phyloP scores from a whole-genome alignment of 2,329 filamentous ascomycete genomes.

The Cladosporium phlei region DNA sequence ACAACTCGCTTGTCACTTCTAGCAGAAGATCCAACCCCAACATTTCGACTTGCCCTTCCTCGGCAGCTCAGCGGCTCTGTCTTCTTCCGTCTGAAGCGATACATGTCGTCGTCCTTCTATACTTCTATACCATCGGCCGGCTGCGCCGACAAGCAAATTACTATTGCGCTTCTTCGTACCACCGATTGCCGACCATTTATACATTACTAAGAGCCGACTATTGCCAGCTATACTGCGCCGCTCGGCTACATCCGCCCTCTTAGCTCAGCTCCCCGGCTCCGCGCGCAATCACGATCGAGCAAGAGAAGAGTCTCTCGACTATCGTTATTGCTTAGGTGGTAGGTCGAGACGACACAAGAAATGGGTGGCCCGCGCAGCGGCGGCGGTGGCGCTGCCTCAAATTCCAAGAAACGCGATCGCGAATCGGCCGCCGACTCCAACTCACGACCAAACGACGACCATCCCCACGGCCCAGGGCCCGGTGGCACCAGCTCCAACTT shows the following conservation, averaged over 20 bases:
- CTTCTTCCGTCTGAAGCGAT: no score
- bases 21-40: no score
- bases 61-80: no score
- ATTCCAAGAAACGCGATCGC: conserved; percentile 11
- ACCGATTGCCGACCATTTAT: no score
- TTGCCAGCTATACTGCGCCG: neutral
- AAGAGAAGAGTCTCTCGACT: no score
- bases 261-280: conserved; percentile 6
- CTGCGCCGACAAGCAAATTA: neutral
- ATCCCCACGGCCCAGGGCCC: conserved; percentile 9
- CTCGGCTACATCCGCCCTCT: conserved; percentile 3
- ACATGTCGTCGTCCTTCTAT: no score
- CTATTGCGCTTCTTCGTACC: no score
- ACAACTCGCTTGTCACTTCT: no score
- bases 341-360: conserved; percentile 1
- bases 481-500: conserved; percentile 34
- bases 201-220: no score
- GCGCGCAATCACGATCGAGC: neutral
- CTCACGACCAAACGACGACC: neutral
- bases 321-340: no score
- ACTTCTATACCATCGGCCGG: neutral
- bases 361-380: conserved; percentile 13
- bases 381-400: conserved; percentile 4
- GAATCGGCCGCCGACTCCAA: conserved; percentile 3
- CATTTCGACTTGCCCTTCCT: no score